These are phyloP conservation scores for Geotrichum reessii DNA, from an alignment of 1,139 yeast species.

Conservation along the genomic window DNA sequence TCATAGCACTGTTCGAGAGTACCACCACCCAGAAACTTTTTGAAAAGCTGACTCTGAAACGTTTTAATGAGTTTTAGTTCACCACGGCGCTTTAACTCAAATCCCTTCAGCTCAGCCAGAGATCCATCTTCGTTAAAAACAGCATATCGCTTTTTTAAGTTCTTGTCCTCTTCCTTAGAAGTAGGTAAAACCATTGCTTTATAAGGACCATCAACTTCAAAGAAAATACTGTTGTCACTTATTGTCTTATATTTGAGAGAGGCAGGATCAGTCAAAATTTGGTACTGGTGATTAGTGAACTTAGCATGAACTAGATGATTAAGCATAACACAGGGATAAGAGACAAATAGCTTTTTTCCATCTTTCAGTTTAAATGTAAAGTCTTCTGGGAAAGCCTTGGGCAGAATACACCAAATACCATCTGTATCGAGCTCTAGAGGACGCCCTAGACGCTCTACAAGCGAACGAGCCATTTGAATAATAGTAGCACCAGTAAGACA, in stretches of 20 bases:
- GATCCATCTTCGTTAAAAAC: constrained; percentile 94
- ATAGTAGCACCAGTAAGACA: constrained; percentile 97
- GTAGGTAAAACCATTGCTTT: constrained; percentile 97
- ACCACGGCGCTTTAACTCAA: constrained; percentile 94
- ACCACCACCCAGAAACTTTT: constrained; percentile 80
- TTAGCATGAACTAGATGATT: constrained; percentile 85
- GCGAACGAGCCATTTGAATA: constrained; percentile 89
- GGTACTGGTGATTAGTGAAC: constrained; percentile 94
- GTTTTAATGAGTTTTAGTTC: constrained; percentile 89
- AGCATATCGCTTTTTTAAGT: constrained; percentile 92
- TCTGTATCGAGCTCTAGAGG: constrained; percentile 97
- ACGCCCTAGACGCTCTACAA: constrained; percentile 92
- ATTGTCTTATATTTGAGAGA: constrained; percentile 65
- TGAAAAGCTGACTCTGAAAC: constrained; percentile 91
- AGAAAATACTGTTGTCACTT: constrained; percentile 91
- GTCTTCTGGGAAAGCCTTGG: constrained; percentile 88
- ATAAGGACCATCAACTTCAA: constrained; percentile 98
- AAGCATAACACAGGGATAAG: constrained; percentile 95
- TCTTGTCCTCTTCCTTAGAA: constrained; percentile 95
- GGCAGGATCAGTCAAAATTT: constrained; percentile 68
- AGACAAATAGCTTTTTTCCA: constrained; percentile 72
- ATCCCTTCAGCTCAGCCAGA: constrained; percentile 92
- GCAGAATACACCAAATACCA: constrained; percentile 99
- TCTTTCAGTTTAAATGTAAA: constrained; percentile 62
- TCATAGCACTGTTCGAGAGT: constrained; percentile 73